phyloP scores from a whole-genome alignment of 306 rosid genomes.

The Elaeagnus macrophylla region DNA sequence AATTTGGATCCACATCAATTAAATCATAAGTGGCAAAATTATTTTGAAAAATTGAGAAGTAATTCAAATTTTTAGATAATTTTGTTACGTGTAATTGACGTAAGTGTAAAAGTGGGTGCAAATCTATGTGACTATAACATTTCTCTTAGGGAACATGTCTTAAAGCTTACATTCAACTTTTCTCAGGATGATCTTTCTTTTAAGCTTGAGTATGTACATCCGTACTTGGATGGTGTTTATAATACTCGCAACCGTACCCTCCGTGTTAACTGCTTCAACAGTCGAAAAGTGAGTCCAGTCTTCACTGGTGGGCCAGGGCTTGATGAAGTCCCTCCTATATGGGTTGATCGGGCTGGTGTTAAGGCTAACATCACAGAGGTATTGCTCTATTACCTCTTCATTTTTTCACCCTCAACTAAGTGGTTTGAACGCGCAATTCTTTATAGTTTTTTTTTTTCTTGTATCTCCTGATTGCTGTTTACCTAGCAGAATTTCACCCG shows the following conservation, averaged over 20 bases:
- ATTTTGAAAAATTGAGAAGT: no score
- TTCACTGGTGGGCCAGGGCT: conserved; percentile 95
- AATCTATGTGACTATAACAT: no score
- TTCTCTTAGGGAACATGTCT: no score
- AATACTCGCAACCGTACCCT: conserved; percentile 65
- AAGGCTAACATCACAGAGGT: conserved; percentile 94
- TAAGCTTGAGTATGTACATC: conserved; percentile 90
- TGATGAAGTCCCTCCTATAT: conserved; percentile 91
- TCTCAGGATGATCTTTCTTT: conserved; percentile 87
- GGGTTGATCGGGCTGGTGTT: conserved; percentile 89
- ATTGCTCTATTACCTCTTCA: not conserved
- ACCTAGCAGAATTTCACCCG: conserved; percentile 67
- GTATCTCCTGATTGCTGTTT: conserved; percentile 11
- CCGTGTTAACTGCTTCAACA: conserved; percentile 84
- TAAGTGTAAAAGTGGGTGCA: no score
- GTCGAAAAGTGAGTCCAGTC: conserved; percentile 89
- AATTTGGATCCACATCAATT: no score
- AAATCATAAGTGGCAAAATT: no score
- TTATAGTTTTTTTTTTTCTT: conserved; percentile 3
- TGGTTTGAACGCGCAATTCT: not conserved
- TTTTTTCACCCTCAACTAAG: not conserved
- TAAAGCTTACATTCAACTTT: conserved; percentile 5
- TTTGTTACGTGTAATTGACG: no score
- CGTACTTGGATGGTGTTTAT: conserved; percentile 81
- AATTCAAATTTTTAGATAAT: no score